A percentile compares a stretch with the other conserved stretches of the same genome.
These are phyloP conservation scores for Colletotrichum falcatum DNA, from an alignment of 2,329 filamentous ascomycete genomes.

Conservation along the genomic window DNA sequence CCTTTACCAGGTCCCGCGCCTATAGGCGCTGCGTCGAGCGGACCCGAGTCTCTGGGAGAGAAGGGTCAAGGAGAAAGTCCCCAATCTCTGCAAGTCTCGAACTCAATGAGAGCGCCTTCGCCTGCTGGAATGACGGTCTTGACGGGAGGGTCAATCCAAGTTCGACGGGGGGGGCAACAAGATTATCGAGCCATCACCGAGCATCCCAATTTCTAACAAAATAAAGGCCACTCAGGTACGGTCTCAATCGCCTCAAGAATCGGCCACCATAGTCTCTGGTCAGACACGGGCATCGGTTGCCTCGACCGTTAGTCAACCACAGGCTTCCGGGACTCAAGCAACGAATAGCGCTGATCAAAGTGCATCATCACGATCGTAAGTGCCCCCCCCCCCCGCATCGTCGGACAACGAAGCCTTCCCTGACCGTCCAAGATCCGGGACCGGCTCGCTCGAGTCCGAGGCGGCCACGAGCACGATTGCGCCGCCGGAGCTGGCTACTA, in stretches of 20 bases:
- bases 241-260: not conserved
- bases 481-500: slow-evolving; percentile 19
- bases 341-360: not conserved
- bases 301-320: not conserved
- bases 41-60: not conserved
- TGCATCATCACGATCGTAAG: not conserved
- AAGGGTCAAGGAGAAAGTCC: not conserved
- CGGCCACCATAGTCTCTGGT: not conserved
- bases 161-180: not conserved
- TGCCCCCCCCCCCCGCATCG: not conserved
- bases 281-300: not conserved
- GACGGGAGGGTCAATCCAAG: not conserved
- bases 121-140: not conserved
- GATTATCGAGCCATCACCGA: not conserved
- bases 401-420: not conserved
- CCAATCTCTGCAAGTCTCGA: not conserved
- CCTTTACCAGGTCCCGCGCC: not conserved
- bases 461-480: slow-evolving; percentile 15
- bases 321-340: not conserved
- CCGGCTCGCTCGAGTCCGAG: not conserved
- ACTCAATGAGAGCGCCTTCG: not conserved
- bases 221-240: slow-evolving; percentile 1
- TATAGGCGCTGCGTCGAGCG: not conserved
- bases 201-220: not conserved
- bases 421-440: not conserved